Evolutionary conservation across 2,329 filamentous ascomycete species (phyloP), one percentile per base, ranked within the genome.

Genomic region (Fusarium penzigii): DNA sequence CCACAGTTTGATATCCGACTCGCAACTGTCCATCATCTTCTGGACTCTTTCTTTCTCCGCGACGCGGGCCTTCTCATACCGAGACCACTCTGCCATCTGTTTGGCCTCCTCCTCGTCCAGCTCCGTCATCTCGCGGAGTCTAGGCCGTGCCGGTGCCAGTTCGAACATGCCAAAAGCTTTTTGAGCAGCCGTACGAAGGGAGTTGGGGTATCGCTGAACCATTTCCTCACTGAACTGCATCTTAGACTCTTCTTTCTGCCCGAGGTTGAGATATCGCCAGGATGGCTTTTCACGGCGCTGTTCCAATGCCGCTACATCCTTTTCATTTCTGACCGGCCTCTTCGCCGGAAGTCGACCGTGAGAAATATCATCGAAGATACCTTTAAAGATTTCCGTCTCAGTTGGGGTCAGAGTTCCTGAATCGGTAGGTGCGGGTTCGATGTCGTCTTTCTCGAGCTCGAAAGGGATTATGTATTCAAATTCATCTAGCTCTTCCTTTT

Each of bases 1-100:
- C 87, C 88, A 92, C 10, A 91, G 74, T 46, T 83, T 81, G 17
- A 78, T 71, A 60, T 92, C 89, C 1, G 82, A 82, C 52, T 73
- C 60, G 16, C 85, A 85, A 2, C 62, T 66, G 11, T 73, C 69
- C 72, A 92, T 80, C 39, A 82, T 63, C 6, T 60, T 56, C 55
- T 82, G 78, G 9, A 90, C 77, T 10, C 82, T 73, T 25, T 64
- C 59, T 43, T 78, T 75, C 65, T 87, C 84, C 7, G 72, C 59
- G 10, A 69, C 64, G 10, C 78, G 71, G 29, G 71, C 65, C 2
- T 66, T 63, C 44, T 78, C 73, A 17, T 75, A 65, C 8, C 52
- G 59, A 3, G 53, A 57, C 46, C 68, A 64, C 51, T 78, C 72
- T 4, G 72, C 66, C 49, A 68, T 64, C 43, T 65, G 70, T 38